Conservation (phyloP, 2,329 filamentous ascomycete species). For the Didymella exigua region DNA sequence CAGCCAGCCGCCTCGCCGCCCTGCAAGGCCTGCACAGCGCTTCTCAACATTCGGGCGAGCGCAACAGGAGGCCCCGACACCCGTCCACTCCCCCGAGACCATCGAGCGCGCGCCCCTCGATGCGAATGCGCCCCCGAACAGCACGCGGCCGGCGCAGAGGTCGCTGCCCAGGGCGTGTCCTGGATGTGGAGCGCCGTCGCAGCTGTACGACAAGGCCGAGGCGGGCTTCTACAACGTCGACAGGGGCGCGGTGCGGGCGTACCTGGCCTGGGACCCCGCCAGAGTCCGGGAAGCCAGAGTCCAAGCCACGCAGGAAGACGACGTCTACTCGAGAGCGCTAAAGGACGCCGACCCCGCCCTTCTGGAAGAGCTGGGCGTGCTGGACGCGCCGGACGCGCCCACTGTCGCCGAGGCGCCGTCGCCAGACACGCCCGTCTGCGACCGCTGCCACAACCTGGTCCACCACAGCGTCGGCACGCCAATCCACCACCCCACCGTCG, state of each 20-base stretch:
- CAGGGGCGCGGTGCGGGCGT: constrained; percentile 55
- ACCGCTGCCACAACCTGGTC: constrained; percentile 81
- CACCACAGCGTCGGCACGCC: constrained; percentile 75
- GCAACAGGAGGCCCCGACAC: constrained; percentile 24
- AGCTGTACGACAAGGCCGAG: constrained; percentile 59
- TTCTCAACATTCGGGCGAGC: constrained; percentile 35
- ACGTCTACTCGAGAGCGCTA: constrained; percentile 46
- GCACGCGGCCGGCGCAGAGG: constrained; percentile 6
- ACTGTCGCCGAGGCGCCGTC: constrained; percentile 19
- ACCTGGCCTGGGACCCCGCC: constrained; percentile 37
- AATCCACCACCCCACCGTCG: constrained; percentile 80
- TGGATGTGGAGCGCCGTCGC: constrained; percentile 66
- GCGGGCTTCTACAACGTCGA: constrained; percentile 63
- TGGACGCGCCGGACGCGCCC: constrained; percentile 23
- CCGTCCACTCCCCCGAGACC: constrained; percentile 14
- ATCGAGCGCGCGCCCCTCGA: not conserved
- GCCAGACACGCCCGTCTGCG: constrained; percentile 68
- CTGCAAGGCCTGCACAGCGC: constrained; percentile 12
- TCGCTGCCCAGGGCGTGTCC: constrained; percentile 61
- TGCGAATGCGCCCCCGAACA: not conserved
- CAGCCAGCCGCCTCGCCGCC: constrained; percentile 14
- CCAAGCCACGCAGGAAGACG: constrained; percentile 43
- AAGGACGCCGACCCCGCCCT: constrained; percentile 36
- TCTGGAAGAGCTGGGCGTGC: constrained; percentile 39
- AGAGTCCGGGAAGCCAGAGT: constrained; percentile 25